phyloP scores from a whole-genome alignment of 345 rosid genomes.

The Ailanthus altissimus region DNA sequence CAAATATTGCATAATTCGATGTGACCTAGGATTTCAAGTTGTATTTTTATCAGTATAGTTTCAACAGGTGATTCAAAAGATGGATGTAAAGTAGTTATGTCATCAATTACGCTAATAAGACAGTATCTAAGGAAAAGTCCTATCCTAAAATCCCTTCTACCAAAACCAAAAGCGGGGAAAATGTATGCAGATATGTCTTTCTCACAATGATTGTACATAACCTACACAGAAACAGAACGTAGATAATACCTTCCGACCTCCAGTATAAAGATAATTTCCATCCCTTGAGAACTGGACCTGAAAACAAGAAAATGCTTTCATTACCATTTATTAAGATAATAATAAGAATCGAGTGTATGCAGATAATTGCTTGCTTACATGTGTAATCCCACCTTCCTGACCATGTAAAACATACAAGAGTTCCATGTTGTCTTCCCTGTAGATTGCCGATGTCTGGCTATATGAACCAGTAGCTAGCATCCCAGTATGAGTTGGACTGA shows the following conservation, averaged over 20 bases:
- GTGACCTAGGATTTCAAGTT: no score
- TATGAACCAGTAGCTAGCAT: slow-evolving; percentile 94
- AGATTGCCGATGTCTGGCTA: slow-evolving; percentile 79
- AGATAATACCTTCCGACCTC: slow-evolving; percentile 81
- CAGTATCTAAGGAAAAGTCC: not conserved
- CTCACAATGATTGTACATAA: not conserved
- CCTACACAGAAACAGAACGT: not conserved
- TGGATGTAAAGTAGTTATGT: not conserved
- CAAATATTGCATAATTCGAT: not conserved
- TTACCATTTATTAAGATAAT: slow-evolving; percentile 13
- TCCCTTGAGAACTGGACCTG: slow-evolving; percentile 95
- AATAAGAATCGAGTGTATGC: slow-evolving; percentile 13
- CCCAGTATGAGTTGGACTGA: slow-evolving; percentile 76
- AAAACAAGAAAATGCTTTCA: slow-evolving; percentile 21
- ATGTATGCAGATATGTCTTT: not conserved
- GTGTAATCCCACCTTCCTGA: slow-evolving; percentile 95
- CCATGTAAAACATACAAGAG: slow-evolving; percentile 87
- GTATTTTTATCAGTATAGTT: not conserved
- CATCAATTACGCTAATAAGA: not conserved
- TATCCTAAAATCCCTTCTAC: not conserved
- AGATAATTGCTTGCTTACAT: slow-evolving; percentile 54
- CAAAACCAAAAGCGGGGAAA: not conserved
- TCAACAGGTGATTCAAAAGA: not conserved
- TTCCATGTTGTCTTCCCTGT: slow-evolving; percentile 96
- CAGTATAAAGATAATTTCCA: slow-evolving; percentile 89